Base-by-base conservation (phyloP, 2,329 filamentous ascomycete species). In the Sporothrix sp. region DNA sequence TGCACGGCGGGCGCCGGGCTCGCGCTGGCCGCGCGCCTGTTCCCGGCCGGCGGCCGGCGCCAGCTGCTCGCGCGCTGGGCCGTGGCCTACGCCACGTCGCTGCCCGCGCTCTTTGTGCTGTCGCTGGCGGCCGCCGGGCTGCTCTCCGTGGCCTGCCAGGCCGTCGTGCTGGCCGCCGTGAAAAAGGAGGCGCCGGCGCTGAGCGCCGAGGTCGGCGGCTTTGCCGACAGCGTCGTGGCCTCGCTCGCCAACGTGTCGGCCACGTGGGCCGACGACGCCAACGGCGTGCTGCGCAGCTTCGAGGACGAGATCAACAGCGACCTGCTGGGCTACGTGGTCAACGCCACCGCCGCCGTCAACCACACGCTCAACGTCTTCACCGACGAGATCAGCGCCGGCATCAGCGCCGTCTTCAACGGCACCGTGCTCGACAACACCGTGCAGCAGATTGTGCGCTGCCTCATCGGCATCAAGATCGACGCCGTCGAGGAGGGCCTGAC, bases 381-480 rank as follows among this genome's bases (percentile, higher is more conserved):
- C 48, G 75, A 85, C 50, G 77, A 85, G 57, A 94, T 94, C 71
- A 78, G 80, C 56, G 73, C 79, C 14, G 82, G 81, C 6, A 74
- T 98, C 51, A 84, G 88, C 57, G 70, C 69, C 0, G 87, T 85
- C 3, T 96, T 97, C 63, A 87, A 87, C 46, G 82, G 81, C 42
- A 96, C 91, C 0, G 69, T 90, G 37, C 81, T 95, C 38, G 78
- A 88, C 57, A 78, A 83, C 25, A 86, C 89, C 0, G 82, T 95
- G 60, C 74, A 81, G 60, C 84, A 87, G 38, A 80, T 96, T 30
- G 76, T 96, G 56, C 78, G 87, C 62, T 97, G 93, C 62, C 74
- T 97, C n/a, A 80, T 97, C 57, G 81, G 84, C 7, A 74, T 95
- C 61, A 97, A 97, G 71, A 76, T 97, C 56, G 81, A 86, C 58